Base-by-base conservation (phyloP, 2,329 filamentous ascomycete genomes). In the Botryotinia narcissicola region DNA sequence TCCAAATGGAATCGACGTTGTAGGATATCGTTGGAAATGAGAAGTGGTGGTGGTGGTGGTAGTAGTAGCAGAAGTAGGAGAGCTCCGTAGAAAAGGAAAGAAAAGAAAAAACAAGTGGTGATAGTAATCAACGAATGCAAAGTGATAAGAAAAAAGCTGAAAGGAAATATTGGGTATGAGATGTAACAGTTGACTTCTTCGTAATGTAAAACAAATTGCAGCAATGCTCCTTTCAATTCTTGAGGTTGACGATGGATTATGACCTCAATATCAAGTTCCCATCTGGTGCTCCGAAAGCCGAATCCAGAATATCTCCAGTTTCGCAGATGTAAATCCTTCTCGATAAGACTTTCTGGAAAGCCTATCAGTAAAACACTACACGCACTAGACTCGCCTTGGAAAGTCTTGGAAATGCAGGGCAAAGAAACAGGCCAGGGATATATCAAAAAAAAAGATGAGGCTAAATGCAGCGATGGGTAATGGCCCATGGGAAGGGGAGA, bases 361-460 rank as follows among this genome's bases (percentile, higher is more conserved):
- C 37, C 48, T 68, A 68, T 42, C 66, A 57, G 35, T 68, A 57
- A 68, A 68, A 68, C 66, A 57, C 35, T 16, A 16, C 20, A 12
- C 37, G 66, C 35, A 68, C 51, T 68, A 68, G 37, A 42, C 35
- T 40, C 22, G 66, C 48, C 66, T 68, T 57, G 66, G 66, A 42
- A 25, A 67, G 48, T 68, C 66, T 68, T 68, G 66, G 66, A 57
- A 42, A 68, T 57, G 66, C 66, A 68, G 66, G 48, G 66, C 66
- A 42, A 16, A 32, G 25, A 22, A 42, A 42, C 5, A 14, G 4
- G 5, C 22, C 64, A 68, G 46, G 64, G 64, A 68, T 68, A 18
- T 6, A n/a, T n/a, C 12, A 5, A 22, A 22, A 20, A 20, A 68
- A 42, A 68, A 42, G 32, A 57, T 57, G 66, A 68, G 48, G 66